Conservation (phyloP, 257 asterid species). For the Lithospermum erythrorhizon region DNA sequence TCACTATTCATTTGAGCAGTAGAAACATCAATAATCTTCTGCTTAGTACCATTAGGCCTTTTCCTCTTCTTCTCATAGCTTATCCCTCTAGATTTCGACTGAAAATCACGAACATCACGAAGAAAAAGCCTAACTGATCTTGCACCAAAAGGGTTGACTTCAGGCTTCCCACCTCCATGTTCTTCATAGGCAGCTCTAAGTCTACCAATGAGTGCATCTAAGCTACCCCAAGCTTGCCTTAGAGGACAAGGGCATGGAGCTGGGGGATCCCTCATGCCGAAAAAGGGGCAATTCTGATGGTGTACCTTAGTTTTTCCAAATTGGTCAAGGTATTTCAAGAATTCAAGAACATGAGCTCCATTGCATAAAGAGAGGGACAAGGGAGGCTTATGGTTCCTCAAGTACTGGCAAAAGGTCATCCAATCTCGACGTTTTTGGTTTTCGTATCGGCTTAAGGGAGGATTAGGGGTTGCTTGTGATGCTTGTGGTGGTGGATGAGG, state of each 20-base stretch:
- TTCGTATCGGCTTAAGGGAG: constrained; percentile 23
- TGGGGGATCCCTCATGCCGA: constrained; percentile 25
- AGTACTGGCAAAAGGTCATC: constrained; percentile 32
- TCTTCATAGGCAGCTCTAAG: constrained; percentile 39
- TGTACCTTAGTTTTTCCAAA: constrained; percentile 35
- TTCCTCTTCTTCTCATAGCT: constrained; percentile 36
- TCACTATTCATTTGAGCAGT: constrained; percentile 1
- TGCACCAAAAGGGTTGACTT: constrained; percentile 30
- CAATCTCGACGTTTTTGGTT: constrained; percentile 36
- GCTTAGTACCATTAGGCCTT: background rate
- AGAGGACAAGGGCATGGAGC: constrained; percentile 27
- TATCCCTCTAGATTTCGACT: constrained; percentile 35
- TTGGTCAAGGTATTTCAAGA: constrained; percentile 29
- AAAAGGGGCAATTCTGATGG: constrained; percentile 26
- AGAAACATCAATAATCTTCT: constrained; percentile 1
- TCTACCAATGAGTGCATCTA: constrained; percentile 30
- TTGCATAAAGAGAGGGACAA: constrained; percentile 14
- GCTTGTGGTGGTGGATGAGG: background rate
- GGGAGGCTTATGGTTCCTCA: constrained; percentile 23
- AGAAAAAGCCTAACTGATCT: constrained; percentile 25
- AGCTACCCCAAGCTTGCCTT: constrained; percentile 37
- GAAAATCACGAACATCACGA: constrained; percentile 33
- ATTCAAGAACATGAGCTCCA: constrained; percentile 24
- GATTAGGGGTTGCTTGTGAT: background rate
- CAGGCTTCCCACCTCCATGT: constrained; percentile 30